These are phyloP conservation scores for Coemansia erecta DNA, from an alignment of 192 early-diverging fungal genomes.

Conservation along the genomic window DNA sequence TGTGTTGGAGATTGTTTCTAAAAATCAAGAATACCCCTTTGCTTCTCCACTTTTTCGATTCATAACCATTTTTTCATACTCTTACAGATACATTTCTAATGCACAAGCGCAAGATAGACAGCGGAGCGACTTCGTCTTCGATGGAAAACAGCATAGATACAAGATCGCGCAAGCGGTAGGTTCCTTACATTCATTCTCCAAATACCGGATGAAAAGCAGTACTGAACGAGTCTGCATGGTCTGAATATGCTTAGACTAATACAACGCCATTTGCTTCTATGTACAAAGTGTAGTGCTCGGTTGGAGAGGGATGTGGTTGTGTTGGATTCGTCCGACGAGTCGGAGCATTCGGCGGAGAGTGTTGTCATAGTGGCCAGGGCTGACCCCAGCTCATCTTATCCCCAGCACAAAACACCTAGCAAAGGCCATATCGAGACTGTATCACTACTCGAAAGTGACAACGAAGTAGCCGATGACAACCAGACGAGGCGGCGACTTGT, in stretches of 20 bases:
- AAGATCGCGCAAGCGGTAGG: constrained; percentile 2
- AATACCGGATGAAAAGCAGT: too few species aligned
- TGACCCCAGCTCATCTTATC: constrained; percentile 4
- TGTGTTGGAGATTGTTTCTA: too few species aligned
- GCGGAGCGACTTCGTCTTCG: neutral
- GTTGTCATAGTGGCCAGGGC: neutral
- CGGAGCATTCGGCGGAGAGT: neutral
- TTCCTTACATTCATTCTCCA: too few species aligned
- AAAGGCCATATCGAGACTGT: neutral
- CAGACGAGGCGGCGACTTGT: neutral
- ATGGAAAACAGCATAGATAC: neutral
- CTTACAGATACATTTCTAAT: too few species aligned
- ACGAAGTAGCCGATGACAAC: neutral
- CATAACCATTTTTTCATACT: too few species aligned
- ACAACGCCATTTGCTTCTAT: neutral
- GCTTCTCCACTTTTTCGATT: too few species aligned
- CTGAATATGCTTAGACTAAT: too few species aligned
- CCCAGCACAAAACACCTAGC: too few species aligned
- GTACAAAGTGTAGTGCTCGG: neutral
- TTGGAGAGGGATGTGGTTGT: neutral
- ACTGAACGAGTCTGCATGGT: too few species aligned
- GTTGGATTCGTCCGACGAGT: constrained; percentile 6
- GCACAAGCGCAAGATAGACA: neutral
- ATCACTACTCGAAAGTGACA: neutral
- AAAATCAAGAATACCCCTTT: too few species aligned